A percentile compares a stretch with the other conserved stretches of the same genome.
These are phyloP conservation scores for Aspergillus sclerotialis DNA, from an alignment of 2,329 filamentous ascomycete species.

Conservation along the genomic window DNA sequence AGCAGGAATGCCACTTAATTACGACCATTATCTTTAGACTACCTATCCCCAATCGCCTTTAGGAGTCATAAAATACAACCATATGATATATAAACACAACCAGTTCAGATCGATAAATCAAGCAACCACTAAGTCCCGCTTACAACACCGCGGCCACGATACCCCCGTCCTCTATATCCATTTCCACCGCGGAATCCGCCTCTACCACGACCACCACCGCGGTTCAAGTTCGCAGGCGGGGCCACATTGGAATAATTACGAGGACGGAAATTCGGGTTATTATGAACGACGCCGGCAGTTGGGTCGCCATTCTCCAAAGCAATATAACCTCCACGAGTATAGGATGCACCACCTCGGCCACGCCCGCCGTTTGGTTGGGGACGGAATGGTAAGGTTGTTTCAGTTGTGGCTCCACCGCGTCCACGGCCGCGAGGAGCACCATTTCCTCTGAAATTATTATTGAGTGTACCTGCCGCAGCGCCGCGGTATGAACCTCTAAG, in stretches of 20 bases:
- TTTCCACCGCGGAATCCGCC: conserved; percentile 20
- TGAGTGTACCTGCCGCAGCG: conserved; percentile 44
- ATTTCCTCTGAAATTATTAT: conserved; percentile 25
- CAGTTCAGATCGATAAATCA: too few relatives aligned
- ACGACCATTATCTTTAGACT: too few relatives aligned
- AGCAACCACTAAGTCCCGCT: background rate
- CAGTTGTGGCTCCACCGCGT: conserved; percentile 19
- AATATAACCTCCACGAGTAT: conserved; percentile 30
- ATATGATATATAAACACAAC: too few relatives aligned
- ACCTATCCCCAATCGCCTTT: too few relatives aligned
- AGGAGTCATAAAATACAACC: too few relatives aligned
- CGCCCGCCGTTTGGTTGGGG: conserved; percentile 19
- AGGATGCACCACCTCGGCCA: conserved; percentile 23
- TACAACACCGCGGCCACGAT: conserved; percentile 21
- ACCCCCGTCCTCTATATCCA: conserved; percentile 19
- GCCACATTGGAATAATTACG: conserved; percentile 48
- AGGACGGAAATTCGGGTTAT: conserved; percentile 52
- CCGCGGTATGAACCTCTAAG: conserved; percentile 53
- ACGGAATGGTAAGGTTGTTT: conserved; percentile 24
- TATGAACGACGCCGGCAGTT: conserved; percentile 45
- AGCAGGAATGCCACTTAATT: too few relatives aligned
- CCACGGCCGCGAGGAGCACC: conserved; percentile 31
- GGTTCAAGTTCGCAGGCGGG: conserved; percentile 36
- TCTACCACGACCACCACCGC: conserved; percentile 30
- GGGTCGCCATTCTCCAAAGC: conserved; percentile 45